Evolutionary conservation across 2,329 filamentous ascomycete genomes (phyloP), one percentile per base, ranked within the genome.

Genomic region (Moelleriella libera): DNA sequence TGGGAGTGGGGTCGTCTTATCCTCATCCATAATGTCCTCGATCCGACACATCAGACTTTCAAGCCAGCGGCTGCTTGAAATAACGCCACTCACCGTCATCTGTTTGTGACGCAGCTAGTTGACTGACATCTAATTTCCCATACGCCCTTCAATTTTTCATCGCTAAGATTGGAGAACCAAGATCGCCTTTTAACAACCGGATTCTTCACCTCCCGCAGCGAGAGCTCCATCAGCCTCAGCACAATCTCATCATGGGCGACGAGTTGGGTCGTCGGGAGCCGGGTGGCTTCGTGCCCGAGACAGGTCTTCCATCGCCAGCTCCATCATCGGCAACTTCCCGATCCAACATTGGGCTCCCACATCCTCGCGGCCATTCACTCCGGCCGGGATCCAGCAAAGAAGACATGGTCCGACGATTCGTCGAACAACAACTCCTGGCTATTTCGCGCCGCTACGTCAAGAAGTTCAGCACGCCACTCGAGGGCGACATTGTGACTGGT

Each of bases 401-500:
- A 55, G 75, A 78, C 48, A 68, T 75, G 43, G 72, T 79, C 8
- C 68, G 78, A 42, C 64, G 74, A n/a, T 80, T 75, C 53, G 69
- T 77, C 5, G 73, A 78, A 41, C 68, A 71, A 6, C 68, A 68
- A 9, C 60, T 82, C 12, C 57, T 76, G 44, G 63, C 74, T 51
- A 68, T 76, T 9, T 76, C 71, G 6, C 71, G 78, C 5, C 74
- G 76, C 39, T 82, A 75, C 48, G 69, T 79, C 41, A 82, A 81
- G 63, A 80, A 79, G 55, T 73, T 74, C 47, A 68, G 69, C 41
- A 59, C 64, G 1, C 59, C 66, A 0, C 66, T 71, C 39, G 65
- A 66, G 3, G 65, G 57, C 5, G 74, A 78, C 49, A 64, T 69
- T 10, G 63, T 75, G 2, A 59, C 68, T 2, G 76, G 75, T 28